phyloP scores from a whole-genome alignment of 2,329 filamentous ascomycete genomes.

The Graphilbum fragrans region DNA sequence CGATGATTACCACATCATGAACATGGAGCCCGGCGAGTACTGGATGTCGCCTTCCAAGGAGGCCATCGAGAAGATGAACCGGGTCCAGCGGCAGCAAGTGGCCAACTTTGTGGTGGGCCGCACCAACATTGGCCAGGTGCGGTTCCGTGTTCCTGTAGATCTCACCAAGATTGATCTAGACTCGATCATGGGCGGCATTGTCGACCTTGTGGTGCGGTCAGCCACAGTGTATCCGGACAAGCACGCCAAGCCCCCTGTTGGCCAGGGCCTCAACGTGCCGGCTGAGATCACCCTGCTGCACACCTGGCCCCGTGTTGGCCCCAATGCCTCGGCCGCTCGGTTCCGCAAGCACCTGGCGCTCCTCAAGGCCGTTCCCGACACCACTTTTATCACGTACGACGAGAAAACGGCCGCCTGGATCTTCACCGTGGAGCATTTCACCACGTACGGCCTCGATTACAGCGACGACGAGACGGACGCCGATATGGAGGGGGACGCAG shows the following conservation, averaged over 20 bases:
- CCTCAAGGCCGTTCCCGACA: constrained; percentile 67
- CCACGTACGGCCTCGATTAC: constrained; percentile 81
- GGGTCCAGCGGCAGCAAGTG: constrained; percentile 64
- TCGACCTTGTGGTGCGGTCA: constrained; percentile 63
- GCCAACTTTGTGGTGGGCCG: constrained; percentile 71
- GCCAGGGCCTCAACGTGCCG: constrained; percentile 85
- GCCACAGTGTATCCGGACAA: constrained; percentile 78
- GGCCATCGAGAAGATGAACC: constrained; percentile 68
- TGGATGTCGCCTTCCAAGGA: constrained; percentile 72
- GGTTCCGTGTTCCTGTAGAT: constrained; percentile 74
- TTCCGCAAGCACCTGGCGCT: constrained; percentile 63
- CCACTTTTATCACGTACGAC: constrained; percentile 73
- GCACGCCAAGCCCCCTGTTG: constrained; percentile 67
- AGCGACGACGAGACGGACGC: constrained; percentile 58
- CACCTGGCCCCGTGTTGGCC: constrained; percentile 74
- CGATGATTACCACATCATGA: constrained; percentile 19
- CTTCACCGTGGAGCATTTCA: constrained; percentile 93
- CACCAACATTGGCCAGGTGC: constrained; percentile 66
- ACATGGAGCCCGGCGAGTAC: constrained; percentile 50
- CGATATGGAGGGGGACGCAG: constrained; percentile 27
- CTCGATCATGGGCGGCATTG: constrained; percentile 64
- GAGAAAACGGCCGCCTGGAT: constrained; percentile 73
- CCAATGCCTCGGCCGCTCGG: constrained; percentile 39
- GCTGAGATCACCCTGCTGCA: constrained; percentile 81
- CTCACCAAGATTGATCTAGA: constrained; percentile 69